Conservation (phyloP, 1,139 yeast species). For the Nakaseomyces kungkrabaensis region DNA sequence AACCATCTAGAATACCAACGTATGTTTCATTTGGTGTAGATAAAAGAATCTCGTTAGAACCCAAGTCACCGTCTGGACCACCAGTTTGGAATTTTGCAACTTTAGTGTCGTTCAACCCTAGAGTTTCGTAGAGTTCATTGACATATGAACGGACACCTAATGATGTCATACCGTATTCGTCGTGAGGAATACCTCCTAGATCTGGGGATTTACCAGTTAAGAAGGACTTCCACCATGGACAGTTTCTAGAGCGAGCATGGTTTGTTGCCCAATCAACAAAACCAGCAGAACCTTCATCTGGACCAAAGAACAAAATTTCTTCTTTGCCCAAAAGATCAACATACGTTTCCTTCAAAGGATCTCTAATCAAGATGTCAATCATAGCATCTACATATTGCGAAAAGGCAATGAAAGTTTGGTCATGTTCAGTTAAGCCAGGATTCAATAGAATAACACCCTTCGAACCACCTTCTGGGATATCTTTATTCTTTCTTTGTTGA, state of each 20-base stretch:
- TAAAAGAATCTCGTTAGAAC: conserved; percentile 85
- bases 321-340: conserved; percentile 77
- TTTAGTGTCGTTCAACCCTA: conserved; percentile 46
- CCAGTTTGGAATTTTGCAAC: conserved; percentile 89
- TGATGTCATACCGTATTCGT: conserved; percentile 96
- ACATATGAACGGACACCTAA: conserved; percentile 89
- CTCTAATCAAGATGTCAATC: conserved; percentile 73
- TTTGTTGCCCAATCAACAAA: conserved; percentile 97
- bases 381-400: conserved; percentile 88
- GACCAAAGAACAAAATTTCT: conserved; percentile 93
- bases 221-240: conserved; percentile 99
- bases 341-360: conserved; percentile 72
- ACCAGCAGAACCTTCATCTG: conserved; percentile 96
- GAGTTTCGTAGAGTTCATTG: conserved; percentile 76
- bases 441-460: conserved; percentile 91
- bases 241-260: conserved; percentile 88
- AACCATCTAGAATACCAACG: conserved; percentile 87
- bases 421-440: conserved; percentile 63
- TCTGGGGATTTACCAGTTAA: conserved; percentile 91
- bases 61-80: conserved; percentile 98
- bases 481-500: conserved; percentile 94
- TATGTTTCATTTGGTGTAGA: conserved; percentile 68
- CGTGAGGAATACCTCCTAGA: conserved; percentile 97
- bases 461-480: conserved; percentile 98
- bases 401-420: conserved; percentile 75